Percentiles rank a stretch among this genome's conserved stretches.
Evolutionary conservation across 2,329 filamentous ascomycete species (phyloP).

Genomic region (Xylariaceae sp.): DNA sequence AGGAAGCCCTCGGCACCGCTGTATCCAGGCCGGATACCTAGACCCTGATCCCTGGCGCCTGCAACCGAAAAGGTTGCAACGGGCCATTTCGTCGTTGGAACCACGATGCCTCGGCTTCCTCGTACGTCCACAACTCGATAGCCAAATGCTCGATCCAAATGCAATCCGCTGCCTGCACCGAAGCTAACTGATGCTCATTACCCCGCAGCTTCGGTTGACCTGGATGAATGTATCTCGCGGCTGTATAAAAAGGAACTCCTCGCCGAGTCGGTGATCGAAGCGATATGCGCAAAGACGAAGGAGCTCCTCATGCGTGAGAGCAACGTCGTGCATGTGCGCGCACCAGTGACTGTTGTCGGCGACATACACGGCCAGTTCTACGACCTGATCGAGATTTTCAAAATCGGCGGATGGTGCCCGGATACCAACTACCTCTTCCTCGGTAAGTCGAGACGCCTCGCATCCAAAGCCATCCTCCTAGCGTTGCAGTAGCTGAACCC

Average conservation of each 20-base stretch:
- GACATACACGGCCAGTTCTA: slow-evolving; percentile 99
- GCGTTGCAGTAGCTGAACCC: slow-evolving; percentile 7
- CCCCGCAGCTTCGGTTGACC: slow-evolving; percentile 83
- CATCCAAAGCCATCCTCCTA: neutral
- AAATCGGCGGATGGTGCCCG: slow-evolving; percentile 93
- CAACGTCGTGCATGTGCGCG: slow-evolving; percentile 95
- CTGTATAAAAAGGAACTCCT: slow-evolving; percentile 96
- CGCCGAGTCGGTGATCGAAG: slow-evolving; percentile 96
- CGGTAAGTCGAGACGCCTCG: slow-evolving; percentile 48
- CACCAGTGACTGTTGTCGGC: slow-evolving; percentile 93
- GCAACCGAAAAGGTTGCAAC: slow-evolving; percentile 13
- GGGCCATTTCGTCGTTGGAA: slow-evolving; percentile 11
- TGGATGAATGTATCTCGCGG: slow-evolving; percentile 96
- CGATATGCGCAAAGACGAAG: slow-evolving; percentile 98
- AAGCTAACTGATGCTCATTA: slow-evolving; percentile 15
- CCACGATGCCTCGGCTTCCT: slow-evolving; percentile 52
- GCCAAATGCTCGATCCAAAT: neutral
- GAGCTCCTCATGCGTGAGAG: slow-evolving; percentile 99
- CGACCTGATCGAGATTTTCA: slow-evolving; percentile 98
- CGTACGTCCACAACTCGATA: slow-evolving; percentile 38
- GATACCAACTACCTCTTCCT: slow-evolving; percentile 98
- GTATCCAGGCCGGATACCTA: slow-evolving; percentile 2
- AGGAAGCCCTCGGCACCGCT: slow-evolving; percentile 27
- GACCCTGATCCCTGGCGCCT: slow-evolving; percentile 12
- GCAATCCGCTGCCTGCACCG: slow-evolving; percentile 4